phyloP scores from a whole-genome alignment of 805 yeast species.

The Zygosaccharomyces siamensis region DNA sequence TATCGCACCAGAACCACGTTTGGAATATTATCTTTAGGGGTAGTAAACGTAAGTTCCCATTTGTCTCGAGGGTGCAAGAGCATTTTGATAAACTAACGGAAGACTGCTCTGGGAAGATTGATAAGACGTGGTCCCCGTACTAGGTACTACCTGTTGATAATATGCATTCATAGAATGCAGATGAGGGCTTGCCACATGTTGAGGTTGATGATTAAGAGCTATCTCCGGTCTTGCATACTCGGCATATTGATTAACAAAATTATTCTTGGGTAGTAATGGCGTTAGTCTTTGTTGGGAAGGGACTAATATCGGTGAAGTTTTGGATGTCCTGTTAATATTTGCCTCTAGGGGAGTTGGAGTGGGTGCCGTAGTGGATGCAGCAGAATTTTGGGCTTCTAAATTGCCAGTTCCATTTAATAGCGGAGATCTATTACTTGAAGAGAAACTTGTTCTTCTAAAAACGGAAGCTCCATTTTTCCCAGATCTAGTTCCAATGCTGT shows the following conservation, averaged over 20 bases:
- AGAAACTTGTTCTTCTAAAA: background rate
- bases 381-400: background rate
- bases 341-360: background rate
- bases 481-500: background rate
- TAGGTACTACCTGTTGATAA: constrained; percentile 2
- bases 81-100: background rate
- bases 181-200: background rate
- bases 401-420: background rate
- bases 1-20: background rate
- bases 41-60: constrained; percentile 3
- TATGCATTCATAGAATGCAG: background rate
- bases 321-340: background rate
- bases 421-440: background rate
- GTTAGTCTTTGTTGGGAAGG: constrained; percentile 1
- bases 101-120: constrained; percentile 1
- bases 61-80: background rate
- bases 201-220: background rate
- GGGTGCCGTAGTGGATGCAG: background rate
- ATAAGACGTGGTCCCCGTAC: background rate
- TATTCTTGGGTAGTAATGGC: constrained; percentile 1
- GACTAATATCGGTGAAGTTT: background rate
- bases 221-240: background rate
- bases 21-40: background rate
- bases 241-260: background rate
- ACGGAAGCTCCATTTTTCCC: background rate